Percentiles rank a stretch among this genome's conserved stretches.
Evolutionary conservation across 2,329 filamentous ascomycete genomes (phyloP).

Genomic region (Xylaria sp.): DNA sequence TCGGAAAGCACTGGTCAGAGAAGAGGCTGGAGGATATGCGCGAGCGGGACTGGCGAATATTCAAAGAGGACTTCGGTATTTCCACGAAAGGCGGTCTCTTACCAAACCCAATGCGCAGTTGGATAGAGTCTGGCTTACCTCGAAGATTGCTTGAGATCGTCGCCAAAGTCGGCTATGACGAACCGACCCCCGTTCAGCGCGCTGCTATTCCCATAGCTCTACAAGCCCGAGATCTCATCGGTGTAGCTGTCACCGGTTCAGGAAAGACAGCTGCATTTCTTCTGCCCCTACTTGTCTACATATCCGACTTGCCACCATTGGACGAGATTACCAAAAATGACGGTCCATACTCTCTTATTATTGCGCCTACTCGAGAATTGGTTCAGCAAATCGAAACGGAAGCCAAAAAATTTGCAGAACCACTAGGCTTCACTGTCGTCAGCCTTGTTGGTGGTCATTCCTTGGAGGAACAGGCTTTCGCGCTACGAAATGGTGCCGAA

Average conservation of each 20-base stretch:
- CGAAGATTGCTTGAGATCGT: conserved; percentile 83
- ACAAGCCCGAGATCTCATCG: conserved; percentile 94
- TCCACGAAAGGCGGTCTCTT: conserved; percentile 90
- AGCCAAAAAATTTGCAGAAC: conserved; percentile 89
- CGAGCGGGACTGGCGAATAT: conserved; percentile 98
- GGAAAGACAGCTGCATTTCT: conserved; percentile 98
- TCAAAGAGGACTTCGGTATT: conserved; percentile 99
- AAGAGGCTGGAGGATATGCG: conserved; percentile 94
- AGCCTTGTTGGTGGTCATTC: conserved; percentile 98
- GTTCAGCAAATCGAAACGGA: conserved; percentile 97
- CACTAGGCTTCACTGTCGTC: conserved; percentile 92
- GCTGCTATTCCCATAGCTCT: conserved; percentile 95
- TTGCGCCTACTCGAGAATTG: conserved; percentile 95
- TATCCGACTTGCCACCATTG: conserved; percentile 86
- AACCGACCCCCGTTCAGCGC: conserved; percentile 91
- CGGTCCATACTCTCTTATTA: conserved; percentile 95
- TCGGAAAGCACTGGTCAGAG: conserved; percentile 96
- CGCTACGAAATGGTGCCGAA: conserved; percentile 90
- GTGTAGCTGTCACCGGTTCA: conserved; percentile 96
- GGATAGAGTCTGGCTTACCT: conserved; percentile 86
- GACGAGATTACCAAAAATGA: conserved; percentile 90
- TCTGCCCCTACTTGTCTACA: conserved; percentile 92
- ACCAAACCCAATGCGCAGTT: conserved; percentile 95
- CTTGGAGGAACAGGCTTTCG: conserved; percentile 92
- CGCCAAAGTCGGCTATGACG: conserved; percentile 85